phyloP scores from a whole-genome alignment of 2,329 filamentous ascomycete genomes.

The Exophiala alcalophila region DNA sequence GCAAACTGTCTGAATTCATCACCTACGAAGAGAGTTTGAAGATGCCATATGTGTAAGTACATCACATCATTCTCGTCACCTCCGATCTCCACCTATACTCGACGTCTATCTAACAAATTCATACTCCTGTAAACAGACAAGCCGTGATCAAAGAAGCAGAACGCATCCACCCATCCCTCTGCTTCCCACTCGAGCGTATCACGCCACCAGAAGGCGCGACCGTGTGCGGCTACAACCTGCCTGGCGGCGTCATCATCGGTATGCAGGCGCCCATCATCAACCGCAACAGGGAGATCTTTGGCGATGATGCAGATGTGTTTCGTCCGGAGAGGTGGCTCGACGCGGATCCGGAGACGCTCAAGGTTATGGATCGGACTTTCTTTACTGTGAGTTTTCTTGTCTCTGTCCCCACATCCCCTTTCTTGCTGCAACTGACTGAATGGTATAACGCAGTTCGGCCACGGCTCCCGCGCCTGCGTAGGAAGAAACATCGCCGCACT shows the following conservation, averaged over 20 bases:
- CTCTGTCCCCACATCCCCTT: too few relatives aligned
- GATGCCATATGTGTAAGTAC: constrained; percentile 14
- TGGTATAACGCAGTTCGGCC: too few relatives aligned
- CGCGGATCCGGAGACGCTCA: constrained; percentile 12
- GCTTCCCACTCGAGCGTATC: constrained; percentile 28
- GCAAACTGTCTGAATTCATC: constrained; percentile 9
- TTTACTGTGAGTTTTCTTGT: neutral
- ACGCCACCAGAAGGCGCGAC: constrained; percentile 23
- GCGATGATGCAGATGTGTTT: constrained; percentile 42
- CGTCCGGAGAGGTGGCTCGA: constrained; percentile 39
- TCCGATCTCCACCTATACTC: too few relatives aligned
- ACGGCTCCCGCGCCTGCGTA: too few relatives aligned
- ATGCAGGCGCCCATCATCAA: constrained; percentile 11
- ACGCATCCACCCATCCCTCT: constrained; percentile 30
- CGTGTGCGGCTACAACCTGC: constrained; percentile 20
- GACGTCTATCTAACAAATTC: too few relatives aligned
- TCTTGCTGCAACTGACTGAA: too few relatives aligned
- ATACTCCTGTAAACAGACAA: too few relatives aligned
- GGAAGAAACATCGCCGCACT: too few relatives aligned
- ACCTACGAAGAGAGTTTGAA: constrained; percentile 15
- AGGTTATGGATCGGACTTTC: constrained; percentile 1
- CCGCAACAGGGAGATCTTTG: constrained; percentile 2
- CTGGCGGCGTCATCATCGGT: constrained; percentile 15
- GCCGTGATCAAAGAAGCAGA: constrained; percentile 39
- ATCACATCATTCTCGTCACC: neutral